Conservation (phyloP, 208 protist genomes). For the Sergeia podlipaevii region DNA sequence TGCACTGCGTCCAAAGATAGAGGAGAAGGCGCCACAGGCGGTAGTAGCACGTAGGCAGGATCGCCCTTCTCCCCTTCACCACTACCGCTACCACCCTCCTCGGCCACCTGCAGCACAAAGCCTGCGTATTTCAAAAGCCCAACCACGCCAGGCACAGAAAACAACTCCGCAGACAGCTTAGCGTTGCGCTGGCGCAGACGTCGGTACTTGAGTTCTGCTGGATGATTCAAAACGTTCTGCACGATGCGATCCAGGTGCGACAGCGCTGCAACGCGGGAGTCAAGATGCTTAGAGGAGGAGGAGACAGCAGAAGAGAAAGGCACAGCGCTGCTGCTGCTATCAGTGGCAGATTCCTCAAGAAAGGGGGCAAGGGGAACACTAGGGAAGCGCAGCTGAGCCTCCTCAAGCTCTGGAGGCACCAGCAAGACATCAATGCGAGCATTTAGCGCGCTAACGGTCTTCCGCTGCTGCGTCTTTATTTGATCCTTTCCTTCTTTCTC, state of each 20-base stretch:
- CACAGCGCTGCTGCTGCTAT: background rate
- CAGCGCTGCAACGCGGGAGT: slow-evolving; percentile 27
- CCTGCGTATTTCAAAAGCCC: slow-evolving; percentile 38
- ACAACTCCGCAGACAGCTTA: slow-evolving; percentile 31
- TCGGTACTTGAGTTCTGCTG: slow-evolving; percentile 45
- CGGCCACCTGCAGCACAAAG: slow-evolving; percentile 18
- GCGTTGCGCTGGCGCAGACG: slow-evolving; percentile 39
- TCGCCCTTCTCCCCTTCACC: background rate
- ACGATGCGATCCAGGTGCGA: slow-evolving; percentile 38
- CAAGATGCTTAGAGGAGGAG: background rate
- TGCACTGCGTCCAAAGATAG: slow-evolving; percentile 3
- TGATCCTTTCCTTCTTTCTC: too few species aligned
- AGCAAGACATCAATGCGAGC: background rate
- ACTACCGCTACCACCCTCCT: background rate
- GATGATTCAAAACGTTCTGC: slow-evolving; percentile 33
- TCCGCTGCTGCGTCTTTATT: too few species aligned
- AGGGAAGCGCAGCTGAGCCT: too few species aligned
- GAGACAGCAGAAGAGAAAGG: background rate
- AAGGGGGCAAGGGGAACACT: background rate
- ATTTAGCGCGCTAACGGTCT: too few species aligned
- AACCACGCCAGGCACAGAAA: slow-evolving; percentile 35
- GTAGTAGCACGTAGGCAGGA: background rate
- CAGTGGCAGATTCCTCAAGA: slow-evolving; percentile 4
- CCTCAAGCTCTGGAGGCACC: background rate
- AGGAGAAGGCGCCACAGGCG: slow-evolving; percentile 1